Evolutionary conservation across 768 basidiomycete genomes (phyloP).

Genomic region (Lyophyllum semitale): DNA sequence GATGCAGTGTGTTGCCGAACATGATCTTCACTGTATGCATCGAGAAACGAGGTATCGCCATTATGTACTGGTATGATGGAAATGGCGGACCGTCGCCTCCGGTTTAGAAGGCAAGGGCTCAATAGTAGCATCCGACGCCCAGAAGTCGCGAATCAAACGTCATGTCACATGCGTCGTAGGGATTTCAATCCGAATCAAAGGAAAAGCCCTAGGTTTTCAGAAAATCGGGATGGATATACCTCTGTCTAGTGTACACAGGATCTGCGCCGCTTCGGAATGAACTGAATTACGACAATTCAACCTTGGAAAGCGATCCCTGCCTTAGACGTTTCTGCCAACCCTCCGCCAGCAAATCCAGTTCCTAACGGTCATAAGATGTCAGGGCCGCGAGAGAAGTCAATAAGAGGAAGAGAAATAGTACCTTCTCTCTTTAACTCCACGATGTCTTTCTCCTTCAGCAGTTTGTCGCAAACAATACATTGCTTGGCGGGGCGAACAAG

Average conservation of each 20-base stretch:
- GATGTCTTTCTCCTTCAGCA: slow-evolving; percentile 67
- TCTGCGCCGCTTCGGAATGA: background rate
- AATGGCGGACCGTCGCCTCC: background rate
- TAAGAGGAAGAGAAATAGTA: slow-evolving; percentile 26
- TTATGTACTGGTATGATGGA: background rate
- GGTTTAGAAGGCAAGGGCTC: background rate
- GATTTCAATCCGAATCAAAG: background rate
- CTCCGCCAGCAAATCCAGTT: slow-evolving; percentile 95
- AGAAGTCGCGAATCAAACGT: background rate
- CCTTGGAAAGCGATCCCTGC: slow-evolving; percentile 87
- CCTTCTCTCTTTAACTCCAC: slow-evolving; percentile 91
- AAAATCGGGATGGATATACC: too few relatives aligned
- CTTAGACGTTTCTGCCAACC: slow-evolving; percentile 84
- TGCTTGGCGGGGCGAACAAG: slow-evolving; percentile 77
- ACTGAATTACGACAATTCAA: slow-evolving; percentile 26
- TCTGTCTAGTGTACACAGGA: background rate
- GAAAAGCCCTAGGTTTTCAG: too few relatives aligned
- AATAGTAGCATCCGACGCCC: background rate
- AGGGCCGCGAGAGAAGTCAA: background rate
- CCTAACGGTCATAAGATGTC: slow-evolving; percentile 41
- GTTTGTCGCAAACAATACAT: slow-evolving; percentile 84
- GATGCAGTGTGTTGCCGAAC: background rate
- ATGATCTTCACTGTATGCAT: background rate
- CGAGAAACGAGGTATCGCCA: background rate
- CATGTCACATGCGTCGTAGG: background rate